Conservation (phyloP, 768 basidiomycete species). For the Tylopilus sp. region DNA sequence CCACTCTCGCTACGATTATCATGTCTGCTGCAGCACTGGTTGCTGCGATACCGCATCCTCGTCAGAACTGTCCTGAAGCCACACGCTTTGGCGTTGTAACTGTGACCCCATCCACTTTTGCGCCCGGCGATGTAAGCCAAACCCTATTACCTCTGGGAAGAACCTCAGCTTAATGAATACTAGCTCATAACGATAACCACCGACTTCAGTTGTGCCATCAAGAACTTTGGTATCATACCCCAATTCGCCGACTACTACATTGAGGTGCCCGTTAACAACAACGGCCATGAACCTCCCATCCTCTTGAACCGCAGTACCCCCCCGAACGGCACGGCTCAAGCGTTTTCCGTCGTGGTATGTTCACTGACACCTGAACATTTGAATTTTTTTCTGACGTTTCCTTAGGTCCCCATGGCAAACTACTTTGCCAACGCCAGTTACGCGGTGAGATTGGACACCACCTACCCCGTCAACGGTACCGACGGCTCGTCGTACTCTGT, state of each 20-base stretch:
- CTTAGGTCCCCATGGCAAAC: slow-evolving; percentile 23
- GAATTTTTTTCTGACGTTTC: slow-evolving; percentile 1
- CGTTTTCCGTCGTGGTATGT: slow-evolving; percentile 19
- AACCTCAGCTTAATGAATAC: slow-evolving; percentile 1
- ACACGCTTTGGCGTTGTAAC: slow-evolving; percentile 15
- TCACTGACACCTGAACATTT: neutral
- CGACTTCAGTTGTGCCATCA: slow-evolving; percentile 28
- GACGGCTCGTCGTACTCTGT: slow-evolving; percentile 20
- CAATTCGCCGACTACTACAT: slow-evolving; percentile 33
- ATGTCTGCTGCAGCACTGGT: slow-evolving; percentile 12
- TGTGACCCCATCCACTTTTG: slow-evolving; percentile 20
- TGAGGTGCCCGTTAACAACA: slow-evolving; percentile 32
- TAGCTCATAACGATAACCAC: slow-evolving; percentile 21
- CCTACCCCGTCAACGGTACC: slow-evolving; percentile 19
- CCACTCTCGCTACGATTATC: slow-evolving; percentile 11
- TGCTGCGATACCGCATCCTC: slow-evolving; percentile 16
- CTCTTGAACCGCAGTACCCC: slow-evolving; percentile 24
- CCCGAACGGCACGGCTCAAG: slow-evolving; percentile 5
- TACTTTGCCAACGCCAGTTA: slow-evolving; percentile 23
- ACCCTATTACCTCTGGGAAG: neutral
- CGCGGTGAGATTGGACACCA: slow-evolving; percentile 23
- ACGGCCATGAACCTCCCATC: slow-evolving; percentile 29
- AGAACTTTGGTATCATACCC: slow-evolving; percentile 14
- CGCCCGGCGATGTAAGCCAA: slow-evolving; percentile 24
- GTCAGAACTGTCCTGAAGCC: slow-evolving; percentile 23